Evolutionary conservation across 768 basidiomycete species (phyloP).

Genomic region (Macrolepiota dolichaula): DNA sequence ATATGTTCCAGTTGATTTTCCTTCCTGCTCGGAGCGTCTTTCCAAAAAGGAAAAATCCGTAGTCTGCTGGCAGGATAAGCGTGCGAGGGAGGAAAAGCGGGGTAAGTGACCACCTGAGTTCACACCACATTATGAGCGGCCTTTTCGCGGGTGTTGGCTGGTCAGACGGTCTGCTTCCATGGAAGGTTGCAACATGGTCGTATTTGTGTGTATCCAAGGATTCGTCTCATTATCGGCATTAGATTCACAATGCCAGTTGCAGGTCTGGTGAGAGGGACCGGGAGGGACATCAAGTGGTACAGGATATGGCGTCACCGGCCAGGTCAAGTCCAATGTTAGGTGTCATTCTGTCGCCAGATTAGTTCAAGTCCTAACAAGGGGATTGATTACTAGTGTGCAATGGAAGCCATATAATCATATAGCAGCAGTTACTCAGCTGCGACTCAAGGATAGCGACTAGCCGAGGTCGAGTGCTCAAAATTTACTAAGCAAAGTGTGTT

Average conservation of each 20-base stretch:
- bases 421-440: neutral
- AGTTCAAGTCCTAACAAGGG: neutral
- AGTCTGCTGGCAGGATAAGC: neutral
- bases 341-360: neutral
- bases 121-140: neutral
- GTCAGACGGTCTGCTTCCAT: neutral
- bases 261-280: neutral
- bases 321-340: neutral
- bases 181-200: neutral
- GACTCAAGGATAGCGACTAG: neutral
- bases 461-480: neutral
- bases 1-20: neutral
- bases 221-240: neutral
- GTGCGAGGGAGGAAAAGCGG: neutral
- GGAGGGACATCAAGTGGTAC: neutral
- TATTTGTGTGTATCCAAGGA: neutral
- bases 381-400: neutral
- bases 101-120: neutral
- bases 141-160: neutral
- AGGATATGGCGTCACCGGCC: neutral
- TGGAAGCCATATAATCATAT: neutral
- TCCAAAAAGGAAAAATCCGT: neutral
- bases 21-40: neutral
- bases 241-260: neutral
- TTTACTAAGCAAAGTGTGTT: neutral